phyloP scores from a whole-genome alignment of 2,329 filamentous ascomycete species.

The Colletotrichum camelliae region DNA sequence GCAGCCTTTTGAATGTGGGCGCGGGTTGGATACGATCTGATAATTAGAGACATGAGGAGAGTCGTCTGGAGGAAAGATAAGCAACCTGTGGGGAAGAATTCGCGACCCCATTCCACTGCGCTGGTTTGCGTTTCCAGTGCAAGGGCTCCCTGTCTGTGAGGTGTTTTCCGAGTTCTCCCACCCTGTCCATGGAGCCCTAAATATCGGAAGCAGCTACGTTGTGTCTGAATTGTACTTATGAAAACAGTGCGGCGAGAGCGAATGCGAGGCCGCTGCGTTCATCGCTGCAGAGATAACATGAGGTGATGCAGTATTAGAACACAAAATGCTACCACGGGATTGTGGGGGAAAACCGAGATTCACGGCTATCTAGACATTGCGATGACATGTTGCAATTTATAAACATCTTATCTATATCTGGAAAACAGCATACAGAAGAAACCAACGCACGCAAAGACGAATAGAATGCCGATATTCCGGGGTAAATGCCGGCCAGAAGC shows the following conservation, averaged over 20 bases:
- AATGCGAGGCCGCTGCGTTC: not conserved
- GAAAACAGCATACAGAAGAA: too few relatives aligned
- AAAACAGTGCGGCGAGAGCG: not conserved
- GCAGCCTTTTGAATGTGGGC: not conserved
- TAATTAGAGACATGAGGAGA: not conserved
- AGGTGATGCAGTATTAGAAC: not conserved
- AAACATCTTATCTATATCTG: not conserved
- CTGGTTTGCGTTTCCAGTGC: not conserved
- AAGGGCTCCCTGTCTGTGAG: not conserved
- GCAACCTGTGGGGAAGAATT: not conserved
- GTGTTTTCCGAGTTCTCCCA: not conserved
- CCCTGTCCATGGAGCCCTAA: not conserved
- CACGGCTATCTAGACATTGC: not conserved
- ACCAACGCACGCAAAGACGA: too few relatives aligned
- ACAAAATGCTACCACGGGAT: not conserved
- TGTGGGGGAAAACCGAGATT: not conserved
- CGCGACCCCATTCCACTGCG: not conserved
- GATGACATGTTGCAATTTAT: not conserved
- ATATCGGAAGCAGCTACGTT: too few relatives aligned
- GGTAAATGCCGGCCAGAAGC: too few relatives aligned
- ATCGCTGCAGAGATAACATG: not conserved
- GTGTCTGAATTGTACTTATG: too few relatives aligned
- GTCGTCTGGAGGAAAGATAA: not conserved
- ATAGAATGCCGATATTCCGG: too few relatives aligned
- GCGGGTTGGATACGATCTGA: not conserved